Evolutionary conservation across 768 basidiomycete genomes (phyloP), one percentile per base, ranked within the genome.

Genomic region (Mrakia hoshinonis): DNA sequence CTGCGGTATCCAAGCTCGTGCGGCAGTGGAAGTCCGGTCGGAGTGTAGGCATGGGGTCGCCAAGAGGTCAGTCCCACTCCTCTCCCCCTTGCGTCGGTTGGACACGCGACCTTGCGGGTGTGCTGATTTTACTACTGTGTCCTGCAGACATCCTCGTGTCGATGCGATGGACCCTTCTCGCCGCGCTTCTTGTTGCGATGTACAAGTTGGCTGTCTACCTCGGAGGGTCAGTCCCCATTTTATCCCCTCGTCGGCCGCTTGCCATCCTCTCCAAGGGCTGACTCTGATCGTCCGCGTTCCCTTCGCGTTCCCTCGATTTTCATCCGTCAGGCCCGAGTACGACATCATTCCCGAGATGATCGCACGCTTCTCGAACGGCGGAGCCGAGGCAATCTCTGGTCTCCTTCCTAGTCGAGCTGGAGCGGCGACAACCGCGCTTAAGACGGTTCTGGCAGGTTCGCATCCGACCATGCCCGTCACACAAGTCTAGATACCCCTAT

Each of bases 1-100:
- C 43, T 7, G 43, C 43, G 5, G 26, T 65, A 12, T 24, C 31
- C n/a, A 39, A 46, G 36, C 26, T 29, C 24, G 39, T 73, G 51
- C 43, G 24, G 49, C 52, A 51, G 1, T 73, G 72, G 72, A 73
- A 68, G 49, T 39, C 49, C 61, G 22, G n/a, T 11, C 1, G 72
- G 67, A 3, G 20, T 68, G 3, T 29, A 31, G 2, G 54, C 52
- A 5, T n/a, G 11, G 20, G 67, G 51, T 68, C 18, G 49, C 36
- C 49, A 15, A 47, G 54, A 15, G 13, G 22, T 7, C 29, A 29
- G 63, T 58, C 18, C 47, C 46, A 20, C 36, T 22, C 12, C 46
- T 31, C 36, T 4, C 11, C 13, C 7, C 49, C 43, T 29, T n/a
- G 22, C 43, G 9, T 20, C 3, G 13, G 15, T n/a, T 51, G 4